Evolutionary conservation across 257 asterid genomes (phyloP).

Genomic region (Paraleonurus japonicus): DNA sequence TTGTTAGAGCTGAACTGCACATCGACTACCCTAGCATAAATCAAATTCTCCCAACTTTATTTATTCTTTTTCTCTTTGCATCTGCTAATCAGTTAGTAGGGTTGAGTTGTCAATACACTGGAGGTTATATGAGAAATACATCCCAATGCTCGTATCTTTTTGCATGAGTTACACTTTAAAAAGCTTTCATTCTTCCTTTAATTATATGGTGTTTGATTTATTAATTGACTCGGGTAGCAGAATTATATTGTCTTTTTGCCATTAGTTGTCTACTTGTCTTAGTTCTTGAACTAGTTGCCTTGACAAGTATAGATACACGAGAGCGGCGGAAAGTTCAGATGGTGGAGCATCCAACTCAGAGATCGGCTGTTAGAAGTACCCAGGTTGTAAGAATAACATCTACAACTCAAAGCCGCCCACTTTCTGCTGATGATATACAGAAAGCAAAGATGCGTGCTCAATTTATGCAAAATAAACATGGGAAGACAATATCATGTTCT

Average conservation of each 20-base stretch:
- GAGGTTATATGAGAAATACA: not conserved
- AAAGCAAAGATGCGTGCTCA: constrained; percentile 98
- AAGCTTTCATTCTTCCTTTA: not conserved
- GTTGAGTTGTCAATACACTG: not conserved
- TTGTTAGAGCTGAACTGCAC: constrained; percentile 1
- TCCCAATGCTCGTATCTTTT: not conserved
- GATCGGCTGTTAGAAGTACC: constrained; percentile 53
- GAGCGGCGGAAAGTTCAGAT: constrained; percentile 86
- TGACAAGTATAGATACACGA: constrained; percentile 64
- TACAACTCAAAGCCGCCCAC: constrained; percentile 82
- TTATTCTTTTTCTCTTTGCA: not conserved
- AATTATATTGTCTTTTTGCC: not conserved
- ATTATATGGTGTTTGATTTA: not conserved
- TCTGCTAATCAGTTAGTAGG: not conserved
- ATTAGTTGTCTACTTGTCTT: constrained; percentile 2
- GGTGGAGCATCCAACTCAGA: constrained; percentile 93
- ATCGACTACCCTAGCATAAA: not conserved
- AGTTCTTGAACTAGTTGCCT: constrained; percentile 40
- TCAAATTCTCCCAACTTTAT: not conserved
- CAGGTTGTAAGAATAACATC: constrained; percentile 60
- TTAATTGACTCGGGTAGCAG: not conserved
- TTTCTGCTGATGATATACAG: constrained; percentile 99
- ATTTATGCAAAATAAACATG: constrained; percentile 68
- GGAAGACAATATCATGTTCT: constrained; percentile 44
- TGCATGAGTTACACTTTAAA: not conserved